A percentile compares a stretch with the other conserved stretches of the same genome.
Evolutionary conservation across 2,329 filamentous ascomycete species (phyloP).

Genomic region (Ceratocystis ficicola): DNA sequence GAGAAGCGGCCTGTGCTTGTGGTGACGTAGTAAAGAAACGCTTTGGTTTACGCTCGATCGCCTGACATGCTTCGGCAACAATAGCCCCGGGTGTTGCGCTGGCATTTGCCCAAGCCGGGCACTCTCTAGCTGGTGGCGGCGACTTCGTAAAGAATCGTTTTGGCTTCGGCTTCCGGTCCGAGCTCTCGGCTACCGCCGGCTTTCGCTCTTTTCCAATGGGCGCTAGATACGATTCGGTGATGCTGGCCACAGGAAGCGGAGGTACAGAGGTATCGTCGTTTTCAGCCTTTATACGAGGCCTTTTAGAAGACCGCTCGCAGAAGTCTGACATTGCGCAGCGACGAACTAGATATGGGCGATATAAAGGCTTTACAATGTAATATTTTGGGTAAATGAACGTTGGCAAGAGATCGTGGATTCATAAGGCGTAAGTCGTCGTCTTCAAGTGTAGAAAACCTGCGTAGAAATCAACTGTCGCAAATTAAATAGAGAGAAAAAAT

Average conservation of each 20-base stretch:
- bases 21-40: slow-evolving; percentile 1
- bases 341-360: no score
- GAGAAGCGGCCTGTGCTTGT: background rate
- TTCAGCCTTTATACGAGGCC: slow-evolving; percentile 12
- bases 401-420: slow-evolving; percentile 3
- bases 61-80: background rate
- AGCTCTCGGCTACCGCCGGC: background rate
- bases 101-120: no score
- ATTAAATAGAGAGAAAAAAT: background rate
- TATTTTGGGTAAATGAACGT: background rate
- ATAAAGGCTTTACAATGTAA: background rate
- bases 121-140: background rate
- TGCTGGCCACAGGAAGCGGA: background rate
- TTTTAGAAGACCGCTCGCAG: slow-evolving; percentile 15
- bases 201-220: slow-evolving; percentile 12
- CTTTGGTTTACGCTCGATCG: background rate
- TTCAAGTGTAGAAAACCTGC: background rate
- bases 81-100: no score
- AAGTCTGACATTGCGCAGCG: slow-evolving; percentile 7
- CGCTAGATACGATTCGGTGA: slow-evolving; percentile 18
- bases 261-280: background rate
- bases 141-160: slow-evolving; percentile 13
- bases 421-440: slow-evolving; percentile 1
- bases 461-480: background rate
- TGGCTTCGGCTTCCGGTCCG: slow-evolving; percentile 10